These are phyloP conservation scores for Suillus subaureus DNA, from an alignment of 768 basidiomycete species.

Conservation along the genomic window DNA sequence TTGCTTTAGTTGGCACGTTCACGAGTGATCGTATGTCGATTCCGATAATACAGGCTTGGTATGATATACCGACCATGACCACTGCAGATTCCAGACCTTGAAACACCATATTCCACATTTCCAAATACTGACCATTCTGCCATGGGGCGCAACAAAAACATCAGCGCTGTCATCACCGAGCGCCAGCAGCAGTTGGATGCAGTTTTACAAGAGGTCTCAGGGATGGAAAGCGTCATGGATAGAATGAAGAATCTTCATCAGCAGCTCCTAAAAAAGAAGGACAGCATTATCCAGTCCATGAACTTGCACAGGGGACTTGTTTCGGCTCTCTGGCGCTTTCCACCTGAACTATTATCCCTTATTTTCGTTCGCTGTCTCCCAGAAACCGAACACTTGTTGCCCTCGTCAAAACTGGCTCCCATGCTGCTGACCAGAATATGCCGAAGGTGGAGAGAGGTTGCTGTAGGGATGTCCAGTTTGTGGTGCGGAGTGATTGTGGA, in stretches of 20 bases:
- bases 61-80: background rate
- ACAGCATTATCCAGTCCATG: background rate
- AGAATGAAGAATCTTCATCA: background rate
- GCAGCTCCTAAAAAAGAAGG: background rate
- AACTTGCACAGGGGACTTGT: background rate
- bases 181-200: background rate
- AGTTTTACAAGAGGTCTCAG: background rate
- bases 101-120: background rate
- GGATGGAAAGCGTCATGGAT: background rate
- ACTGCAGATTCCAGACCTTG: background rate
- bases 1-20: background rate
- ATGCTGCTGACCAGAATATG: background rate
- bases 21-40: background rate
- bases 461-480: background rate
- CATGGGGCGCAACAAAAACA: background rate
- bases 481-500: conserved; percentile 1
- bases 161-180: background rate
- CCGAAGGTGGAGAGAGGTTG: conserved; percentile 3
- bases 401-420: background rate
- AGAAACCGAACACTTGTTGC: conserved; percentile 1
- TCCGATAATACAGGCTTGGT: no score
- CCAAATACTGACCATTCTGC: background rate
- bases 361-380: background rate
- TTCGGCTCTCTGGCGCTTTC: background rate
- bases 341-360: background rate